Conservation (phyloP, 768 basidiomycete species). For the Lactifluus volemus region DNA sequence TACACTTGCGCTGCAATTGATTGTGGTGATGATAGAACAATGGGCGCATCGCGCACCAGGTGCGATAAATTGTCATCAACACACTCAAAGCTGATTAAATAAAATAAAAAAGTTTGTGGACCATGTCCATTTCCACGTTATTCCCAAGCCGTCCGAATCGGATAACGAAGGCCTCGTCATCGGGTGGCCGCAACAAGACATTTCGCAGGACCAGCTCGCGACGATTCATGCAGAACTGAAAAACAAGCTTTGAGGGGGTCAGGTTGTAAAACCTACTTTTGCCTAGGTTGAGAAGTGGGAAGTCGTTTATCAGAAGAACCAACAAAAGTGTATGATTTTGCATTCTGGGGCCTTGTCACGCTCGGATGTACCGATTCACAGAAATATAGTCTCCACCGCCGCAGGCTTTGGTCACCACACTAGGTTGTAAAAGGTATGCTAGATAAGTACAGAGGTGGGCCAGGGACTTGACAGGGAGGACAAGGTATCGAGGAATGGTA, state of each 20-base stretch:
- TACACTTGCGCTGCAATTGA: neutral
- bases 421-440: neutral
- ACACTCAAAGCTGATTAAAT: neutral
- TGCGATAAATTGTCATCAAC: neutral
- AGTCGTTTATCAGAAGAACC: too few relatives aligned
- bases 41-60: slow-evolving; percentile 46
- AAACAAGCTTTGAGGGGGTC: slow-evolving; percentile 35
- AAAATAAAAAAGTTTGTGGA: slow-evolving; percentile 51
- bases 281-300: too few relatives aligned
- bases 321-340: too few relatives aligned
- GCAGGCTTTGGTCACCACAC: too few relatives aligned
- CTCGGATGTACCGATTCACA: too few relatives aligned
- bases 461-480: neutral
- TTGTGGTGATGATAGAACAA: slow-evolving; percentile 45
- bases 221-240: slow-evolving; percentile 51
- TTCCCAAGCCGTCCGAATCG: slow-evolving; percentile 69
- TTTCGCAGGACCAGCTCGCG: slow-evolving; percentile 58
- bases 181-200: slow-evolving; percentile 62
- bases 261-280: too few relatives aligned
- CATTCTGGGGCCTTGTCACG: too few relatives aligned
- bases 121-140: slow-evolving; percentile 91
- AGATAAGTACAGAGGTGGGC: neutral
- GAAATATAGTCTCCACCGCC: too few relatives aligned
- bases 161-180: slow-evolving; percentile 70
- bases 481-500: neutral